A percentile compares a stretch with the other conserved stretches of the same genome.
These are phyloP conservation scores for Ceratocystis colombiana DNA, from an alignment of 2,329 filamentous ascomycete genomes.

Conservation along the genomic window DNA sequence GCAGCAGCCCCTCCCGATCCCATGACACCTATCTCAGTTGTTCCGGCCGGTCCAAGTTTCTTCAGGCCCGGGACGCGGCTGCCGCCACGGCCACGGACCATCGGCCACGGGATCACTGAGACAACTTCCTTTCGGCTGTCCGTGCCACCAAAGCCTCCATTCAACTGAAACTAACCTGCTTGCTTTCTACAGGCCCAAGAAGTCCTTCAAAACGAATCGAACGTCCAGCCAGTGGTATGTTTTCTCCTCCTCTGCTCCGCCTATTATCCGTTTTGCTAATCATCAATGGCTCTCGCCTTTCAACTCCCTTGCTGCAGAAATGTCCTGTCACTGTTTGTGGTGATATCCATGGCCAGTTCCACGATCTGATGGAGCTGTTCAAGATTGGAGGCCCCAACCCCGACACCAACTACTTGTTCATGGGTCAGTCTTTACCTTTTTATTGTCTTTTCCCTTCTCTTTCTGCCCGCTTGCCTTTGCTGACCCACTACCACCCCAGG, in stretches of 20 bases:
- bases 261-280: neutral
- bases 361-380: conserved; percentile 98
- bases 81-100: conserved; percentile 68
- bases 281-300: neutral
- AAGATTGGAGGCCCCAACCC: conserved; percentile 97
- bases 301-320: conserved; percentile 51
- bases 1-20: neutral
- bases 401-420: conserved; percentile 98
- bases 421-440: conserved; percentile 53
- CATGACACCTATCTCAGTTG: too few relatives aligned
- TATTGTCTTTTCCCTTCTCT: neutral
- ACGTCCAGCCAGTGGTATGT: conserved; percentile 94
- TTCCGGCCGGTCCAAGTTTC: conserved; percentile 57
- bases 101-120: conserved; percentile 58
- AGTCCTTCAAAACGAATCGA: conserved; percentile 93
- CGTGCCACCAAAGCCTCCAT: neutral
- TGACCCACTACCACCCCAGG: conserved; percentile 41
- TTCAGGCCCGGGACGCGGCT: conserved; percentile 51
- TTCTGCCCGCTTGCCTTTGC: neutral
- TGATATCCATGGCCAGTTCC: conserved; percentile 98
- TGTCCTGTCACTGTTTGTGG: conserved; percentile 97
- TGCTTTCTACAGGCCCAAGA: conserved; percentile 64
- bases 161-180: neutral
- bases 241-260: neutral
- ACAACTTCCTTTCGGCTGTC: neutral